Percentiles rank a stretch among this genome's conserved stretches.
phyloP scores from a whole-genome alignment of 2,329 filamentous ascomycete genomes.

The Curvularia eragrostidis region DNA sequence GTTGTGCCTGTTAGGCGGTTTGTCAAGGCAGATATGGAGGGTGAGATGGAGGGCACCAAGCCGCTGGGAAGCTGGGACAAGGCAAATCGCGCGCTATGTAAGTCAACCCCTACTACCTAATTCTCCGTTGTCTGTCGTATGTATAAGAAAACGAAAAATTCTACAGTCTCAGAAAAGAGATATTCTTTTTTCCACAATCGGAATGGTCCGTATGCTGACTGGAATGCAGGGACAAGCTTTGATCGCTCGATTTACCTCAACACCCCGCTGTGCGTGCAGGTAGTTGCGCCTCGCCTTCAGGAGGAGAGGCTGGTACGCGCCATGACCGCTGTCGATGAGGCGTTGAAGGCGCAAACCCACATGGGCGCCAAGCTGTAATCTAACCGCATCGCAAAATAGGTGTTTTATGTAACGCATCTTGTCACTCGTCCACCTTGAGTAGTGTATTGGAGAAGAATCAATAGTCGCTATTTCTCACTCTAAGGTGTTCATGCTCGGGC shows the following conservation, averaged over 20 bases:
- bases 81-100: slow-evolving; percentile 64
- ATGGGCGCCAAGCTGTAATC: slow-evolving; percentile 25
- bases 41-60: slow-evolving; percentile 51
- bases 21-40: slow-evolving; percentile 57
- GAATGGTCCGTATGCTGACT: slow-evolving; percentile 7
- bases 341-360: slow-evolving; percentile 36
- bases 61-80: slow-evolving; percentile 65
- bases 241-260: slow-evolving; percentile 62
- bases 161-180: too few relatives aligned
- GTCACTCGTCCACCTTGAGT: too few relatives aligned
- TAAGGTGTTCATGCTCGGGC: too few relatives aligned
- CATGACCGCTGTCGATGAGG: slow-evolving; percentile 62
- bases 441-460: neutral
- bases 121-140: neutral
- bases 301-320: slow-evolving; percentile 61
- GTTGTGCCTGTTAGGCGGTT: slow-evolving; percentile 62
- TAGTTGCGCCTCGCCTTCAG: slow-evolving; percentile 61
- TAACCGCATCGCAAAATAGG: neutral
- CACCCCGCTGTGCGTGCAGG: slow-evolving; percentile 63
- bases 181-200: neutral
- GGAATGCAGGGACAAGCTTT: slow-evolving; percentile 51
- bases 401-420: too few relatives aligned
- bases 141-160: neutral
- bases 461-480: neutral
- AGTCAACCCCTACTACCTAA: slow-evolving; percentile 24